Percentiles rank a stretch among this genome's conserved stretches.
Conservation (phyloP, 495 filamentous ascomycete species). For the Chaetomium cochliodes region DNA sequence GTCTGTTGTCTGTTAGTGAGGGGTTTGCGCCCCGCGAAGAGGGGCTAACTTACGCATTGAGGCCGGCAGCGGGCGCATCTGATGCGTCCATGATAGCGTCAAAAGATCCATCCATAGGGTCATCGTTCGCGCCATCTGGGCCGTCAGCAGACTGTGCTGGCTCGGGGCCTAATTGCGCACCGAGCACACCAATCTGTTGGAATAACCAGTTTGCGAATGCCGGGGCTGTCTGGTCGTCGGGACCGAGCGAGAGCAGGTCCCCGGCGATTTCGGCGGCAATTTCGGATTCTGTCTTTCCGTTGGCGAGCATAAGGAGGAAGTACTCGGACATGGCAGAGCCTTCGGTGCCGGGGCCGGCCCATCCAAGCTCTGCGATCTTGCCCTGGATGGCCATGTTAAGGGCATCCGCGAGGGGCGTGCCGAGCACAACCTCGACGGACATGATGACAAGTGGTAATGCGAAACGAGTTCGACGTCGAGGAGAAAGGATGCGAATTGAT, state of each 20-base stretch:
- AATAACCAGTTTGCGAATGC: conserved; percentile 93
- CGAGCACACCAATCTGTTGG: conserved; percentile 69
- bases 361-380: conserved; percentile 94
- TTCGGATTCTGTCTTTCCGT: conserved; percentile 86
- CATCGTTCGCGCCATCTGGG: conserved; percentile 27
- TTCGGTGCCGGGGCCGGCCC: conserved; percentile 75
- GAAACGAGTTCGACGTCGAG: not conserved
- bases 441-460: conserved; percentile 34
- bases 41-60: conserved; percentile 65
- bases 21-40: not conserved
- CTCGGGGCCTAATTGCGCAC: conserved; percentile 58
- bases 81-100: conserved; percentile 69
- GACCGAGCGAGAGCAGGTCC: conserved; percentile 78
- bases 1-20: conserved; percentile 55
- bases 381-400: conserved; percentile 77
- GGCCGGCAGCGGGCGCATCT: conserved; percentile 44
- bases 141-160: conserved; percentile 28
- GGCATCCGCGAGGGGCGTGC: conserved; percentile 77
- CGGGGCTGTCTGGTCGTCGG: conserved; percentile 76
- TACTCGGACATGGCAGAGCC: conserved; percentile 89
- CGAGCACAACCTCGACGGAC: conserved; percentile 69
- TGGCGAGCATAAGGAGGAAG: conserved; percentile 93
- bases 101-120: conserved; percentile 34
- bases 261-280: conserved; percentile 85
- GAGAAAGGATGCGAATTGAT: not conserved